Evolutionary conservation across 352 stramenopile species (phyloP).

Genomic region (Pythium aquatile): DNA sequence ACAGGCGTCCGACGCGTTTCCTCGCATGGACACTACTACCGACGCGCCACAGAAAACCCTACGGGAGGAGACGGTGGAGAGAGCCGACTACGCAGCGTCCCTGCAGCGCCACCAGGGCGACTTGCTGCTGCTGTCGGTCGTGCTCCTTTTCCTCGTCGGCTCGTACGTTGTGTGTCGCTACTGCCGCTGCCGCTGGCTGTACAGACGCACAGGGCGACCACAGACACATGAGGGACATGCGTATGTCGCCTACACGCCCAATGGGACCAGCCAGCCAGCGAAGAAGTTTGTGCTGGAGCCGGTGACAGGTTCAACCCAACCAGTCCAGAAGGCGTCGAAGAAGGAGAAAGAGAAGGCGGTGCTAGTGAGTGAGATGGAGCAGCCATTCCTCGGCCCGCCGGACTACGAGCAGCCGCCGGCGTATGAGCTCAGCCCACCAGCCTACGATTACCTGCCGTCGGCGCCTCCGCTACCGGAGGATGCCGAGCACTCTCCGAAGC

Average conservation of each 20-base stretch:
- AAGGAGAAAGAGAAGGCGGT: slow-evolving; percentile 16
- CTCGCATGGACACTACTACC: neutral
- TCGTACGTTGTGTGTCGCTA: slow-evolving; percentile 56
- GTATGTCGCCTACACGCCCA: slow-evolving; percentile 20
- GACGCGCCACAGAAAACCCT: neutral
- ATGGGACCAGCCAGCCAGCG: neutral
- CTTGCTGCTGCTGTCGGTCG: slow-evolving; percentile 35
- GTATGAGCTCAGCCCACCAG: slow-evolving; percentile 38
- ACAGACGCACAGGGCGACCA: neutral
- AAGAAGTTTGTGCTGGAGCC: slow-evolving; percentile 16
- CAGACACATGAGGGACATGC: slow-evolving; percentile 1
- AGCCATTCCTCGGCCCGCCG: slow-evolving; percentile 50
- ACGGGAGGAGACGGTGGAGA: neutral
- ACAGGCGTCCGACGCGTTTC: neutral
- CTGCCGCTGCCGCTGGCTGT: slow-evolving; percentile 38
- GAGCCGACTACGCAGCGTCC: slow-evolving; percentile 1
- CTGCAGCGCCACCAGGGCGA: slow-evolving; percentile 37
- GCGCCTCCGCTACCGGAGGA: slow-evolving; percentile 52
- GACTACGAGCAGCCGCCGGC: slow-evolving; percentile 39
- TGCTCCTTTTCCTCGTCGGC: slow-evolving; percentile 45
- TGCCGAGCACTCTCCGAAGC: slow-evolving; percentile 20
- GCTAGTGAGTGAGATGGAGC: slow-evolving; percentile 60
- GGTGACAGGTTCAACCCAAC: neutral
- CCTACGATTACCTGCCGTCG: slow-evolving; percentile 62
- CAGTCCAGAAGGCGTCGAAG: neutral